phyloP scores from a whole-genome alignment of 2,329 filamentous ascomycete species.

The Colletotrichum shisoi region DNA sequence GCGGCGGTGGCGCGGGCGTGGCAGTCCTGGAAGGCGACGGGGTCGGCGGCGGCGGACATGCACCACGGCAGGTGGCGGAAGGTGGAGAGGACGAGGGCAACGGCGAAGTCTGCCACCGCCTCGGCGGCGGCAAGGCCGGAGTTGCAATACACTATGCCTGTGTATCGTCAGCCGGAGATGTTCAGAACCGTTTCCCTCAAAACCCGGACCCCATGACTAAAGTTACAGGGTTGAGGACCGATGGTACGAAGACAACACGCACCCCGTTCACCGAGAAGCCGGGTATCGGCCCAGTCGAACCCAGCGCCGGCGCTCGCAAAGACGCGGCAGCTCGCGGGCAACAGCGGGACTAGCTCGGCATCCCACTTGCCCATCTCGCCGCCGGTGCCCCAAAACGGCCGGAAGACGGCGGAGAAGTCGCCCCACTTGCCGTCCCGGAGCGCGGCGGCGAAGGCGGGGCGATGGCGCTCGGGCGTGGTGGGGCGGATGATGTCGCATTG shows the following conservation, averaged over 20 bases:
- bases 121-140: conserved; percentile 74
- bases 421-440: conserved; percentile 63
- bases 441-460: conserved; percentile 58
- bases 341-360: conserved; percentile 62
- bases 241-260: conserved; percentile 37
- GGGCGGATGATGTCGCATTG: conserved; percentile 63
- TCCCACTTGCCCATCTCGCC: conserved; percentile 74
- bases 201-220: background rate
- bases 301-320: conserved; percentile 72
- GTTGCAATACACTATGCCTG: conserved; percentile 76
- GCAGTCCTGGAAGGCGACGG: conserved; percentile 61
- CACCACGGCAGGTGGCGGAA: conserved; percentile 75
- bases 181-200: background rate
- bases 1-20: conserved; percentile 66
- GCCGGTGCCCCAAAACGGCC: conserved; percentile 70
- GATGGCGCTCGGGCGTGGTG: conserved; percentile 58
- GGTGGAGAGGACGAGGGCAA: conserved; percentile 72
- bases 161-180: background rate
- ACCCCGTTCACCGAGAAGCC: conserved; percentile 68
- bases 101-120: conserved; percentile 74
- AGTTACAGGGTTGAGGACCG: background rate
- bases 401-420: conserved; percentile 62
- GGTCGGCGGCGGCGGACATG: conserved; percentile 52
- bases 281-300: conserved; percentile 72
- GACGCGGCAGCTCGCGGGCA: conserved; percentile 65